Evolutionary conservation across 73 alveolate species (phyloP).

Genomic region (Strombidium stylifer): DNA sequence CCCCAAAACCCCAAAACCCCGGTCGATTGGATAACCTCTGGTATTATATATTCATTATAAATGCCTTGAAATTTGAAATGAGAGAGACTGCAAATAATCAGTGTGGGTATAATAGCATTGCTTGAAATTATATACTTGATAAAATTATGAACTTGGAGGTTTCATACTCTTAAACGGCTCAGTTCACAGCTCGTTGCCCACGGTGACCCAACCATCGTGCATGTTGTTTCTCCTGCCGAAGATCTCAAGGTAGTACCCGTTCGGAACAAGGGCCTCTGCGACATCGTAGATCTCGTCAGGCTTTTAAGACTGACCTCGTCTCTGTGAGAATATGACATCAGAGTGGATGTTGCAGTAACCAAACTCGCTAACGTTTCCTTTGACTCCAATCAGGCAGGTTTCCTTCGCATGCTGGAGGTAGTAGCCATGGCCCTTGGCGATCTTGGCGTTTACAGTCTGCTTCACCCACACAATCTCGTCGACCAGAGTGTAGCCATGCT

Average conservation of each 20-base stretch:
- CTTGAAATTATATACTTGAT: no score
- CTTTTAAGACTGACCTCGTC: constrained; percentile 70
- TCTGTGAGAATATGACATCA: constrained; percentile 61
- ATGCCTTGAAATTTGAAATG: no score
- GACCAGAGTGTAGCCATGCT: constrained; percentile 61
- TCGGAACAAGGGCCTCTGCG: constrained; percentile 67
- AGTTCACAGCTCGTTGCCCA: constrained; percentile 70
- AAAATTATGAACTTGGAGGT: no score
- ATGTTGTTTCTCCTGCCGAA: constrained; percentile 82
- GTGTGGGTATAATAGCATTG: no score
- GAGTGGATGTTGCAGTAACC: constrained; percentile 23
- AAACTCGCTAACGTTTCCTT: constrained; percentile 11
- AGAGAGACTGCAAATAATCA: no score
- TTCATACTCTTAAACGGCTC: no score
- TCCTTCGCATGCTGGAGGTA: constrained; percentile 79
- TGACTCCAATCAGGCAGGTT: constrained; percentile 72
- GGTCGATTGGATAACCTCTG: no score
- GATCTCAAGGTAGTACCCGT: constrained; percentile 71
- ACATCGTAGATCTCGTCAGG: constrained; percentile 78
- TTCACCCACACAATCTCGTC: constrained; percentile 83
- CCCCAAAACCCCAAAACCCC: no score
- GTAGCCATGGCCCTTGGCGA: constrained; percentile 76
- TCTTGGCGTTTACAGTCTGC: constrained; percentile 63
- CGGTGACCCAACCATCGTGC: constrained; percentile 71
- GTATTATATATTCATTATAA: no score